Base-by-base conservation (phyloP, 139 green algal genomes). In the Volvox africanus region DNA sequence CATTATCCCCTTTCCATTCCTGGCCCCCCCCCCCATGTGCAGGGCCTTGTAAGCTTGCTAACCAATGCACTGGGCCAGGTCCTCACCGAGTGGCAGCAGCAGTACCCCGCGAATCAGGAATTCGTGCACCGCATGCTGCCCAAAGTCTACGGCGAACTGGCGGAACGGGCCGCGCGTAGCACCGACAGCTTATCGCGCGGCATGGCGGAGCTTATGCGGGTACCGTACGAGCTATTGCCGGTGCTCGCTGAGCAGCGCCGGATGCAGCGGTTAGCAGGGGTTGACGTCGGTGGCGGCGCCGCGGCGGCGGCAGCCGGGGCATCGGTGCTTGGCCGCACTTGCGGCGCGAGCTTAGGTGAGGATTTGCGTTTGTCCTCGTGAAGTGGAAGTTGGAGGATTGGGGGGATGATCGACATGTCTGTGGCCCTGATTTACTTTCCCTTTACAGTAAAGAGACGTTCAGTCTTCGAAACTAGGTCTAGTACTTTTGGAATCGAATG, bases 41-140 rank as follows among this genome's bases (percentile, higher is more conserved):
- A 90, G 86, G 20, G 30, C 73, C 71, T 90, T 5, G 44, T 89
- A 2, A 61, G 65, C 65, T 32, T 89, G 84, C 69, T 89, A 18
- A 62, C 35, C 36, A 28, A 75, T 32, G 2, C 32, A 14, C 73
- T 67, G 73, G 50, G 20, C 1, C 44, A n/a, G 12, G 61, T 76
- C 2, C 12, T 84, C 26, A 44, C 30, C 21, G 86, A 83, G 50
- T 90, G 86, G 86, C 44, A 83, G 73, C 73, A 90, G 30, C 73
- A 83, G 50, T 62, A 89, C 85, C 17, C 69, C 16, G 3, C 17
- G 0, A 73, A 89, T 50, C 26, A 71, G 71, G 86, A 90, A 32
- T 90, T 90, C 20, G 14, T 90, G 30, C n/a, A 62, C 14, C n/a
- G 30, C 73, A 90, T 83, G 86, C 44, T 90, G 71, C 86, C 86